Evolutionary conservation across 2,329 filamentous ascomycete genomes (phyloP).

Genomic region (Calonectria pseudoreteaudii): DNA sequence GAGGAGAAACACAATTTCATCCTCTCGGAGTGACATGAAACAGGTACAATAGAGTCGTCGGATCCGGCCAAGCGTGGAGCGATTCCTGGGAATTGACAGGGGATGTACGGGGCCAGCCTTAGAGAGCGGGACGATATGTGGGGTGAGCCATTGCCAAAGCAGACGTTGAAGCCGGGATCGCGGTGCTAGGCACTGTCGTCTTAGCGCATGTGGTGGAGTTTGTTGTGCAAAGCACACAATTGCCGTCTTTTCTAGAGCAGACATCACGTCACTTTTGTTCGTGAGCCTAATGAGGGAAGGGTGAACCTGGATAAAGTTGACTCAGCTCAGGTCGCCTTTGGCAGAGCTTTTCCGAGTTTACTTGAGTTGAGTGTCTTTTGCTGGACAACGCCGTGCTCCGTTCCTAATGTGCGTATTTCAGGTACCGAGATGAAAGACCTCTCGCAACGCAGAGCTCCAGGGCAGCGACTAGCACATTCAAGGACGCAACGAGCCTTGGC

Average conservation of each 20-base stretch:
- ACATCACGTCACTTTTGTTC: neutral
- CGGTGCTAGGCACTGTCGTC: neutral
- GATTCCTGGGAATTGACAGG: neutral
- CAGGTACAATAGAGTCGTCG: constrained; percentile 7
- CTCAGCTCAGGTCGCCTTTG: neutral
- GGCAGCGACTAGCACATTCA: neutral
- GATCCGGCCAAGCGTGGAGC: neutral
- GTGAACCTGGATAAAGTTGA: neutral
- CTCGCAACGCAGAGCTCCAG: too few relatives aligned
- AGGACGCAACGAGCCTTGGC: neutral
- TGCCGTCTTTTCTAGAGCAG: neutral
- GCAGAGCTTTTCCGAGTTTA: too few relatives aligned
- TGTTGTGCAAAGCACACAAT: neutral
- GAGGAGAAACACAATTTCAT: constrained; percentile 38
- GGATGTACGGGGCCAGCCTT: neutral
- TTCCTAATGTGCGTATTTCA: neutral
- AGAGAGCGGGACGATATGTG: neutral
- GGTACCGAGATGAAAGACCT: neutral
- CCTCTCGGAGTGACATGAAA: constrained; percentile 35
- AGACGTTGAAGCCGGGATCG: neutral
- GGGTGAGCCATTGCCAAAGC: neutral
- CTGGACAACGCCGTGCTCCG: neutral
- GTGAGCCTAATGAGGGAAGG: neutral
- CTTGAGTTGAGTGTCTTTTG: neutral
- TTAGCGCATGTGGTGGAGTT: neutral